Evolutionary conservation across 2,329 filamentous ascomycete genomes (phyloP), one percentile per base, ranked within the genome.

Genomic region (Talaromyces sp.): DNA sequence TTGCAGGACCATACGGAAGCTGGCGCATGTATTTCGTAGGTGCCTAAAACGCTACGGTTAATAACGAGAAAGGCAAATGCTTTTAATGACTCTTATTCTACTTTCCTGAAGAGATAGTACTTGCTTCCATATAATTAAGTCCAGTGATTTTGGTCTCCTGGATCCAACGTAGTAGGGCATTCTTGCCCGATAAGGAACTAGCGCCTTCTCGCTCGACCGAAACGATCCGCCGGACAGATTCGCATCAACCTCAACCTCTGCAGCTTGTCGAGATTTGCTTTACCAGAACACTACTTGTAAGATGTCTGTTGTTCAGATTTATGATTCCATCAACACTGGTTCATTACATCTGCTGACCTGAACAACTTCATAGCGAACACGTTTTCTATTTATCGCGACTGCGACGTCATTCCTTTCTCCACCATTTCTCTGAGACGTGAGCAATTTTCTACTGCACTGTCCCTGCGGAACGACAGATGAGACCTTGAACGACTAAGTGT

Each of bases 161-260:
- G 33, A 15, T 35, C 31, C 19, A 37, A 8, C 5, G 11, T 13
- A 35, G 46, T 22, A 35, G 31, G 46, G 46, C 48, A 35, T 35
- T 17, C 45, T 53, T 57, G 33, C 58, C 57, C 21, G 21, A 59
- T 59, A 37, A 31, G 52, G 36, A 25, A 35, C 31, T 59, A 59
- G 57, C 52, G 52, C 19, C 53, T 51, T 36, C 39, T 43, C 33
- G 3, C 31, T 51, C 33, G 22, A 52, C 33, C 48, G 48, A 52
- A 51, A 19, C 22, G 33, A 11, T 39, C 19, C 48, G 48, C 48
- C 13, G 33, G 19, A 28, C 35, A 33, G 19, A n/a, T 19, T 52
- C 35, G 19, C 31, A 52, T 36, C 35, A 52, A 39, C 48, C 35
- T 52, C 48, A 52, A 52, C 48, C 17, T 39, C 33, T 36, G 21